A percentile compares a stretch with the other conserved stretches of the same genome.
Evolutionary conservation across 140 eudicot genomes (phyloP).

Genomic region (Anethum foeniculum): DNA sequence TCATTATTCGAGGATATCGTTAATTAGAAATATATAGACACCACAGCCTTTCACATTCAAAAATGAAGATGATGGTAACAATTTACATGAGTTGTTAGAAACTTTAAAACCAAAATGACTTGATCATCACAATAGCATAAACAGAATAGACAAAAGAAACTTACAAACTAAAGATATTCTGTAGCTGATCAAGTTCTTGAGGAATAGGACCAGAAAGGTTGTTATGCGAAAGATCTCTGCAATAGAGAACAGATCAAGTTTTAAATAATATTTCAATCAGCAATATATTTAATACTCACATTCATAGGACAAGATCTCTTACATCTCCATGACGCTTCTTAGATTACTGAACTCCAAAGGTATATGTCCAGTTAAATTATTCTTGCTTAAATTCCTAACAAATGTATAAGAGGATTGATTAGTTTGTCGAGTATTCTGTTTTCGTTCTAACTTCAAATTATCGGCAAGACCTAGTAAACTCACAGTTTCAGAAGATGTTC

Average conservation of each 20-base stretch:
- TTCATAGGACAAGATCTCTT: conserved; percentile 15
- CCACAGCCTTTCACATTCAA: neutral
- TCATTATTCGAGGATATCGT: neutral
- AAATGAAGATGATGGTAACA: neutral
- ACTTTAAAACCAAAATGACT: neutral
- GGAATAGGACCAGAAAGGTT: conserved; percentile 76
- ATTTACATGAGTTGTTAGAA: neutral
- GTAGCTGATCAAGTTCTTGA: conserved; percentile 78
- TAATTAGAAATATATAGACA: neutral
- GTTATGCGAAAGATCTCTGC: conserved; percentile 79
- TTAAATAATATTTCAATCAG: neutral
- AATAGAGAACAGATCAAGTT: neutral
- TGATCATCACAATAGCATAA: neutral
- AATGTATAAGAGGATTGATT: neutral
- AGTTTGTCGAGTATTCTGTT: neutral
- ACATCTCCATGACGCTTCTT: conserved; percentile 87
- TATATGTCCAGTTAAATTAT: conserved; percentile 49
- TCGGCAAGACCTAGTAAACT: conserved; percentile 12
- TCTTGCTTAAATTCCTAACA: conserved; percentile 68
- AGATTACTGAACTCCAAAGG: conserved; percentile 90
- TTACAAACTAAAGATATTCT: conserved; percentile 73
- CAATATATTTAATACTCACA: neutral
- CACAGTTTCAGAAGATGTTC: conserved; percentile 93
- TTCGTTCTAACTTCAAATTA: neutral
- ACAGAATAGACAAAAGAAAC: conserved; percentile 11